Conservation (phyloP, 73 alveolate genomes). For the Urostyla sp. region DNA sequence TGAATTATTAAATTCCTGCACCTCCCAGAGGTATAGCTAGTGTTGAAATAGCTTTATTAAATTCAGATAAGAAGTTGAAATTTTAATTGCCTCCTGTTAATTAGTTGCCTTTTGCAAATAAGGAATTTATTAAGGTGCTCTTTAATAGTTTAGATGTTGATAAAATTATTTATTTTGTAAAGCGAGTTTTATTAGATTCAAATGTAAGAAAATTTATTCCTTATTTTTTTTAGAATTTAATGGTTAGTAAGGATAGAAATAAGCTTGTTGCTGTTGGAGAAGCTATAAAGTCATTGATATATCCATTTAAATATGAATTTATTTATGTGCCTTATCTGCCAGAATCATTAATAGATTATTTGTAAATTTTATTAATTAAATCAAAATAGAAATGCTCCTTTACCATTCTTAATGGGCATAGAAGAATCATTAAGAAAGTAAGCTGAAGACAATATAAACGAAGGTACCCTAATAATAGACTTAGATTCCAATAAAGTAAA, state of each 20-base stretch:
- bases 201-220: background rate
- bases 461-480: slow-evolving; percentile 50
- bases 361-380: background rate
- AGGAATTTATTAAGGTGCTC: slow-evolving; percentile 27
- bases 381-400: slow-evolving; percentile 30
- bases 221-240: slow-evolving; percentile 22
- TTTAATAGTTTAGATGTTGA: slow-evolving; percentile 44
- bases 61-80: background rate
- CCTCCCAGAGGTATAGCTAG: slow-evolving; percentile 60
- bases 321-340: slow-evolving; percentile 65
- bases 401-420: slow-evolving; percentile 63
- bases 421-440: slow-evolving; percentile 11
- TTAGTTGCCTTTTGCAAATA: slow-evolving; percentile 35
- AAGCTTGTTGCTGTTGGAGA: slow-evolving; percentile 52
- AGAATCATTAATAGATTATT: slow-evolving; percentile 52
- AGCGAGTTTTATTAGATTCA: slow-evolving; percentile 29
- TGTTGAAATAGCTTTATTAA: slow-evolving; percentile 20
- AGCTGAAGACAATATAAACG: slow-evolving; percentile 52
- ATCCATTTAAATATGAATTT: slow-evolving; percentile 60
- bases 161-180: slow-evolving; percentile 24
- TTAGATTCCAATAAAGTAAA: slow-evolving; percentile 31
- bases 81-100: slow-evolving; percentile 28
- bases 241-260: slow-evolving; percentile 28
- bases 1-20: slow-evolving; percentile 42
- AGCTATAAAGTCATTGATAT: slow-evolving; percentile 43